Percentiles rank a stretch among this genome's conserved stretches.
phyloP scores from a whole-genome alignment of 495 filamentous ascomycete species.

The Aspergillus bridgeri region DNA sequence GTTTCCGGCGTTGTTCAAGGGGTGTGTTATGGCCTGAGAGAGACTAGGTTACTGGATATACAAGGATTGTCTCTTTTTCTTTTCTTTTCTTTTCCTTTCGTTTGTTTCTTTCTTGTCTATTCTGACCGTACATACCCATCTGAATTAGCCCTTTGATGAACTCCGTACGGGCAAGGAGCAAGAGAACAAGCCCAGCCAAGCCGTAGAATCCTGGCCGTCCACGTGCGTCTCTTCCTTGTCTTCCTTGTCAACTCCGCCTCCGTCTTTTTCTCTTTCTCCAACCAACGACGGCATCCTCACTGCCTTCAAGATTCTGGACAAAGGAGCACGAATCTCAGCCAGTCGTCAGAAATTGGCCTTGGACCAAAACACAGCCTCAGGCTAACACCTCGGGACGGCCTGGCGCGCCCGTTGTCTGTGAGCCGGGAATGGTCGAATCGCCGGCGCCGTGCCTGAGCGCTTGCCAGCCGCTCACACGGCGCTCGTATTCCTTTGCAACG shows the following conservation, averaged over 20 bases:
- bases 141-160: conserved; percentile 7
- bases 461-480: conserved; percentile 2
- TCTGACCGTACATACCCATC: conserved; percentile 33
- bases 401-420: neutral
- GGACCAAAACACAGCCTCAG: conserved; percentile 15
- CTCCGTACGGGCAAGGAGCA: neutral
- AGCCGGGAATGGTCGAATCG: conserved; percentile 6
- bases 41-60: conserved; percentile 33
- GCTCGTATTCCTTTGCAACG: conserved; percentile 10
- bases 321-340: neutral
- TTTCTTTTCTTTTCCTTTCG: neutral
- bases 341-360: neutral
- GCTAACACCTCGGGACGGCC: conserved; percentile 3
- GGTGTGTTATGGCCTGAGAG: conserved; percentile 32
- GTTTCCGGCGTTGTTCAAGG: conserved; percentile 39
- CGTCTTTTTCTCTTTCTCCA: neutral
- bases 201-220: neutral
- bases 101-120: too few species aligned
- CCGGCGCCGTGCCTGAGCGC: conserved; percentile 6
- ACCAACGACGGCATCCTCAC: neutral
- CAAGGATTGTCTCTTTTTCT: conserved; percentile 15
- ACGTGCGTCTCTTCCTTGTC: conserved; percentile 5
- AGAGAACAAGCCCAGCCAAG: neutral
- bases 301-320: neutral
- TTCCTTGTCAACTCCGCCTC: neutral